Evolutionary conservation across 2,329 filamentous ascomycete genomes (phyloP).

Genomic region (Biscogniauxia sp.): DNA sequence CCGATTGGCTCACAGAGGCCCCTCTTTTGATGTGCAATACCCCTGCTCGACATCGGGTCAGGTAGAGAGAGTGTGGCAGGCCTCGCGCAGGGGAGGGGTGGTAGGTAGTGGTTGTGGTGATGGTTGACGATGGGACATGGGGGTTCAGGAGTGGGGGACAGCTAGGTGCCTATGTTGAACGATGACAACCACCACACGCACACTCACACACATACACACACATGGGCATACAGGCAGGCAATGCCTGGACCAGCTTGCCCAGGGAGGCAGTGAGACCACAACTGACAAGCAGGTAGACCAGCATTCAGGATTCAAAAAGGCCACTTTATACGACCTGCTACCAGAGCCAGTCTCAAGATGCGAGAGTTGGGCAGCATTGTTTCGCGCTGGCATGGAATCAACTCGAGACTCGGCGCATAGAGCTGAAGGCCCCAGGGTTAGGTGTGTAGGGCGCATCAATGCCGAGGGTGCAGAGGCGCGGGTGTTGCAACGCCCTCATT

Average conservation of each 20-base stretch:
- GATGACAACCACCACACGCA: not conserved
- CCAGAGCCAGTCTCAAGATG: not conserved
- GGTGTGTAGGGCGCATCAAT: not conserved
- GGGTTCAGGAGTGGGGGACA: not conserved
- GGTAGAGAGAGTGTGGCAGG: not conserved
- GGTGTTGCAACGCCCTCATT: not conserved
- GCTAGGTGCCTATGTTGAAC: too few relatives aligned
- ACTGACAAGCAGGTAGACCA: too few relatives aligned
- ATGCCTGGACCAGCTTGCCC: too few relatives aligned
- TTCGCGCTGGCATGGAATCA: not conserved
- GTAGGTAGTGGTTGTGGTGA: too few relatives aligned
- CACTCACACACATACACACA: not conserved
- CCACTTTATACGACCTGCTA: not conserved
- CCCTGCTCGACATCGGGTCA: not conserved
- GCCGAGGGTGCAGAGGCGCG: not conserved
- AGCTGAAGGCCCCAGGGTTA: not conserved
- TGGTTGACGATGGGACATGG: not conserved
- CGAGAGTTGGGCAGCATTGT: not conserved
- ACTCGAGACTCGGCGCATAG: not conserved
- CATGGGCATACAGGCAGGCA: not conserved
- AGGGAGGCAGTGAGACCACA: too few relatives aligned
- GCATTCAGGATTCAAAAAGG: not conserved
- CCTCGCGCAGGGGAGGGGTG: not conserved
- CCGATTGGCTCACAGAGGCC: not conserved
- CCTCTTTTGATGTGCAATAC: not conserved